A percentile compares a stretch with the other conserved stretches of the same genome.
Evolutionary conservation across 2,329 filamentous ascomycete genomes (phyloP).

Genomic region (Blastomyces emzantsi): DNA sequence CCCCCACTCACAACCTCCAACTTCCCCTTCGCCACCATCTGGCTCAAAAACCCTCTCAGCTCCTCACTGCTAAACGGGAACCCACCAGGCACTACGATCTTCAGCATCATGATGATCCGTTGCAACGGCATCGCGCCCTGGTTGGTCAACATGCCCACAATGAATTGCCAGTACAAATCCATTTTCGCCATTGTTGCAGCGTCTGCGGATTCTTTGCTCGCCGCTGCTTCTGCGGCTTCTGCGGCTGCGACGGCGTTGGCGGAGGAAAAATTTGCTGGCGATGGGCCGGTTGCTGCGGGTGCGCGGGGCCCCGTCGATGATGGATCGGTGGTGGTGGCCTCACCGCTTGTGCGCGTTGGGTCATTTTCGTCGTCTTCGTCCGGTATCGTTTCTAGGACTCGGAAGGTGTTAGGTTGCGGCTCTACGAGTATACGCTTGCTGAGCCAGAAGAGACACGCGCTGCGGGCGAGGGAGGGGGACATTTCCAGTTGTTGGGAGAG

Average conservation of each 20-base stretch:
- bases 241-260: slow-evolving; percentile 32
- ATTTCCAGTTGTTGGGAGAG: slow-evolving; percentile 46
- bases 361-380: slow-evolving; percentile 23
- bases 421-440: slow-evolving; percentile 46
- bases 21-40: slow-evolving; percentile 64
- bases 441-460: slow-evolving; percentile 55
- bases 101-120: slow-evolving; percentile 89
- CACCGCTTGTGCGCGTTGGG: slow-evolving; percentile 16
- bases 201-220: slow-evolving; percentile 40
- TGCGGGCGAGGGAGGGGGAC: slow-evolving; percentile 48
- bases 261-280: slow-evolving; percentile 10
- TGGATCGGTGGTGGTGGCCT: slow-evolving; percentile 19
- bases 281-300: slow-evolving; percentile 5
- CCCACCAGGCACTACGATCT: slow-evolving; percentile 78
- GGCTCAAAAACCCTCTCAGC: slow-evolving; percentile 65
- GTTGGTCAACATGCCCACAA: slow-evolving; percentile 91
- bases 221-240: slow-evolving; percentile 33
- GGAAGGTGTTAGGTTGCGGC: slow-evolving; percentile 43
- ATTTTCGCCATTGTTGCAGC: slow-evolving; percentile 59
- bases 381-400: slow-evolving; percentile 48
- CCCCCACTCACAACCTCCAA: slow-evolving; percentile 58
- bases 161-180: slow-evolving; percentile 80
- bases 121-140: slow-evolving; percentile 71
- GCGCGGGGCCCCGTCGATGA: slow-evolving; percentile 17
- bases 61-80: slow-evolving; percentile 89